A percentile compares a stretch with the other conserved stretches of the same genome.
Evolutionary conservation across 345 rosid species (phyloP).

Genomic region (Rhodamnia rubescens): DNA sequence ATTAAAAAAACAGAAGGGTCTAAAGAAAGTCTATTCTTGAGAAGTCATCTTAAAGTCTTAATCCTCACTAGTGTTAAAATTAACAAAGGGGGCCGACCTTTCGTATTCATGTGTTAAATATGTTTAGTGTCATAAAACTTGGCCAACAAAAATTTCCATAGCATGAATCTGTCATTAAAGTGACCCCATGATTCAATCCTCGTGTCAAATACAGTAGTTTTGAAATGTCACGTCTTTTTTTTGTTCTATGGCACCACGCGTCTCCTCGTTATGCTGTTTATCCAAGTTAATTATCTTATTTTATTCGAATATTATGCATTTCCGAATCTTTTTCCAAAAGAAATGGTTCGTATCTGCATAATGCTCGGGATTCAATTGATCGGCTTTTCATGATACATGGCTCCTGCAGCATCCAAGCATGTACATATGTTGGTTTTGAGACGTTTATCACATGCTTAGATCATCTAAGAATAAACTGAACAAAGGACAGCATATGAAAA

Average conservation of each 20-base stretch:
- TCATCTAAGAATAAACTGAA: not conserved
- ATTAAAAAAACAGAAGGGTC: not conserved
- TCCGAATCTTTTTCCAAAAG: not conserved
- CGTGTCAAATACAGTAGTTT: not conserved
- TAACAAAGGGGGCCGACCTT: not conserved
- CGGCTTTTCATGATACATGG: not conserved
- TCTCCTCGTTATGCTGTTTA: not conserved
- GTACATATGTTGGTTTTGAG: not conserved
- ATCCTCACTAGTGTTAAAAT: not conserved
- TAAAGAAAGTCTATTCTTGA: not conserved
- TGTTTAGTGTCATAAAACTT: not conserved
- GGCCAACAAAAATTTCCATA: not conserved
- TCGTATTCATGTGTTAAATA: not conserved
- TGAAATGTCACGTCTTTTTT: not conserved
- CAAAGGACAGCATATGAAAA: not conserved
- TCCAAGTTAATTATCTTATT: not conserved
- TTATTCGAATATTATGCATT: not conserved
- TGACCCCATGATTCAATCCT: not conserved
- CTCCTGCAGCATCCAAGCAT: not conserved
- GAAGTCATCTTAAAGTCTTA: not conserved
- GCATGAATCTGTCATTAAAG: not conserved
- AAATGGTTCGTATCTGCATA: not conserved
- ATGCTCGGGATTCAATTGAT: not conserved
- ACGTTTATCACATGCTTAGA: not conserved
- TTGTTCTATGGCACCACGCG: not conserved